Evolutionary conservation across 192 early-diverging fungal genomes (phyloP), one percentile per base, ranked within the genome.

Genomic region (Coemansia sp.): DNA sequence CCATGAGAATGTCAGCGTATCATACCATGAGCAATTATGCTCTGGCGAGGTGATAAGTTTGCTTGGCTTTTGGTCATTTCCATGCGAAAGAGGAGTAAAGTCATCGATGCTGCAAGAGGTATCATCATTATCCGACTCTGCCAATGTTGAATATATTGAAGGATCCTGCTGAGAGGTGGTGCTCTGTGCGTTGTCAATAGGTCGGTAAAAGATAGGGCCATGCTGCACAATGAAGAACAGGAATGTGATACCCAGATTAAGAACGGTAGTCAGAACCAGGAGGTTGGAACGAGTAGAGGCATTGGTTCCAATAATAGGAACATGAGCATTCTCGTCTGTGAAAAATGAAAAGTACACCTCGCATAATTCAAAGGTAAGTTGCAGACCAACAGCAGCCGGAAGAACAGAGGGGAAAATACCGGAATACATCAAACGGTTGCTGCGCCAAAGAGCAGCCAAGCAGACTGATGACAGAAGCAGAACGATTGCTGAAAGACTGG

Each of bases 1-100:
- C 85, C 88, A 90, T n/a, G 69, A 63, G 64, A 90, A 92, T 18
- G 77, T 70, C 63, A 77, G 66, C 41, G 26, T 65, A 41, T 66
- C 61, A 15, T 60, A 65, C 71, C 68, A 68, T 37, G 74, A 77
- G 8, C 41, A 46, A 41, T 56, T 68, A 62, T 46, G 52, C 61
- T 85, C 83, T 37, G 73, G 71, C 0, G 75, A 74, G n/a, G 69
- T 66, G 1, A 66, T 51, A 13, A 80, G 73, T 39, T 71, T 55
- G 6, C 46, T 39, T 8, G 56, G 40, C 19, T 59, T 45, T 42
- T 58, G 55, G 41, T 70, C 78, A 1, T 65, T 56, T 43, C 18
- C 48, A n/a, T 54, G 68, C 2, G 78, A 66, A 22, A 80, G 66
- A 11, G 78, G 78, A 2, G 78, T 74, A 7, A 36, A 26, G 12